Evolutionary conservation across 1,284 basidiomycete genomes (phyloP), one percentile per base, ranked within the genome.

Genomic region (Mycosarcoma maydis): DNA sequence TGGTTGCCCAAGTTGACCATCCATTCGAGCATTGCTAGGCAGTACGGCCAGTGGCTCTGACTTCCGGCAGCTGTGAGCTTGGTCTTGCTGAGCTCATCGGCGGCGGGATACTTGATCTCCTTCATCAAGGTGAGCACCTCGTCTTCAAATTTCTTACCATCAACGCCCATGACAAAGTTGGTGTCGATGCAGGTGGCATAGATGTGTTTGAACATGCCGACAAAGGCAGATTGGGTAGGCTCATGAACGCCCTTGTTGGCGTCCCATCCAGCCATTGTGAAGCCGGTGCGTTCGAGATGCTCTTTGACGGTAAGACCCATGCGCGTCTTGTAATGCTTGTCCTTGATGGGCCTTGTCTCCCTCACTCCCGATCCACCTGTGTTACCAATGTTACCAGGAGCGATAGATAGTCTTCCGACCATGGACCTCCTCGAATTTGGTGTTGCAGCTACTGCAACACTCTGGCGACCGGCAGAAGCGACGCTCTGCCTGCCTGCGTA

Each of bases 21-120:
- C 80, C 80, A 81, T 50, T 80, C 77, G 30, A 81, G 74, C 72
- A 81, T 77, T 43, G 73, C 76, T 24, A 79, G 72, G 41, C 76
- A 74, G 39, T 61, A 74, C 0, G 79, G 80, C 80, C 80, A 81
- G 50, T 80, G 76, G 50, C 75, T 75, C 47, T 74, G 72, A 55
- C 73, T 75, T 24, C 80, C 79, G 13, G 80, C 78, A 7, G 77
- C 75, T 6, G 59, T 70, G n/a, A 81, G 74, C 45, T 78, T 74
- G 45, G 76, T 80, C 70, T 81, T 81, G 47, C 74, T 79, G 17
- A 81, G 66, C 30, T 81, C 78, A 36, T 78, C 77, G 34, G 76
- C 50, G 23, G 73, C 69, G 3, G 80, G 80, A 46, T 81, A 81
- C 22, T 75, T 77, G 65, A 77, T 62, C 40, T 81, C 80, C 51